These are phyloP conservation scores for Trichoderma gracile DNA, from an alignment of 2,329 filamentous ascomycete species.

Conservation along the genomic window DNA sequence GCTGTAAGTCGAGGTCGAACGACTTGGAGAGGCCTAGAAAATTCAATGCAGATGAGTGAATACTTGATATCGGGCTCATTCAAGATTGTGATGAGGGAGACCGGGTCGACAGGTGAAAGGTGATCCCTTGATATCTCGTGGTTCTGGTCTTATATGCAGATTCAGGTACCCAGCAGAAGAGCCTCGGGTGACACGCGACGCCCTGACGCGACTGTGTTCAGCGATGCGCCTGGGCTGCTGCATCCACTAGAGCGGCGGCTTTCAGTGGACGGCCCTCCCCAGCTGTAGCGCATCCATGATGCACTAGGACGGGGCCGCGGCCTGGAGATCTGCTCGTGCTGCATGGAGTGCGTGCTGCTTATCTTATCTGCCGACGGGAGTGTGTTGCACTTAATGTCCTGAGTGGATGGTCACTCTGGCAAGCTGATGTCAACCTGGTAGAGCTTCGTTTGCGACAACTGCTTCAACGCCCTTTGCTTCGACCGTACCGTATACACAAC, in stretches of 20 bases:
- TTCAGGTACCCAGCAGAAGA: too few species aligned
- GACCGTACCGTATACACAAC: neutral
- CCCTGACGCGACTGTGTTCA: constrained; percentile 10
- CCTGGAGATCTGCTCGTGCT: constrained; percentile 13
- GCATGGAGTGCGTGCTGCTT: neutral
- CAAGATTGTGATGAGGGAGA: neutral
- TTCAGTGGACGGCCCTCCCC: neutral
- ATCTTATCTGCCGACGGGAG: constrained; percentile 3
- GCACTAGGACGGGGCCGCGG: constrained; percentile 3
- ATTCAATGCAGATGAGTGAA: neutral
- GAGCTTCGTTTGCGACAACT: constrained; percentile 12
- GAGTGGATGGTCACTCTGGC: too few species aligned
- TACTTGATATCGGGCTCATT: neutral
- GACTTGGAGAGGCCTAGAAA: too few species aligned
- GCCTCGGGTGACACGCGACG: neutral
- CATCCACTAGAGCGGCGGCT: constrained; percentile 5
- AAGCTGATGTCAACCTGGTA: neutral
- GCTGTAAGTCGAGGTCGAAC: neutral
- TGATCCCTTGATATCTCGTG: neutral
- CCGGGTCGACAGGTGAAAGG: neutral
- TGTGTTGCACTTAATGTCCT: neutral
- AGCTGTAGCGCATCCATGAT: constrained; percentile 1
- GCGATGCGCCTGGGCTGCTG: constrained; percentile 3
- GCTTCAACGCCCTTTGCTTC: neutral
- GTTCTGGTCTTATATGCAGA: too few species aligned